Base-by-base conservation (phyloP, 495 filamentous ascomycete genomes). In the Astrothelium macrocarpum region DNA sequence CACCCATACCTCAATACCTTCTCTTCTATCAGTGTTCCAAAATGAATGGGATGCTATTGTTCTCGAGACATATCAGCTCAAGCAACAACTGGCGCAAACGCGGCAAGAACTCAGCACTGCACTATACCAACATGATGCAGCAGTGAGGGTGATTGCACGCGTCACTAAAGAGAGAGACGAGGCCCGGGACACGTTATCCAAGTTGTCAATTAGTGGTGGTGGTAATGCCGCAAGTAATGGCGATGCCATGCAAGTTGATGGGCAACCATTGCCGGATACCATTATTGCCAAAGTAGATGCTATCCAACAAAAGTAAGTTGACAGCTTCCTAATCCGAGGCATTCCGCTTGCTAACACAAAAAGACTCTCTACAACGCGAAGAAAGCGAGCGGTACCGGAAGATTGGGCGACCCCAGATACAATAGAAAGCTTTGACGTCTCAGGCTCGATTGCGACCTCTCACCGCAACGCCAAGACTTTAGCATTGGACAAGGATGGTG, bases 11-110 rank as follows among this genome's bases (percentile, higher is more conserved):
- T 97, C 94, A 29, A 95, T 98, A 66, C 94, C 94, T 7, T 90
- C 94, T n/a, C 82, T 98, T 28, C 89, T 98, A 65, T 88, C 88
- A 43, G 87, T 90, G n/a, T 97, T 98, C 71, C 94, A 98, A 68
- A 93, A 96, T 69, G 94, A 98, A 80, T 98, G 94, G 94, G 94
- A 98, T 74, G 88, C 94, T 11, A 74, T 97, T 31, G 88, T 91
- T 32, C 78, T 98, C 23, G 94, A 98, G 74, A 86, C 90, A 59
- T 96, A 90, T 73, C 90, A 89, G 59, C 78, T 97, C 39, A 85
- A 87, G 74, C 89, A 96, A 73, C 91, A 96, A 65, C 77, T 98
- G 65, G 80, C 87, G 49, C 90, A 95, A 71, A 94, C 90, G 31
- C 81, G 92, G 70, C 92, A 97, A 75, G 95, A 98, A 77, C 84